Evolutionary conservation across 2,329 filamentous ascomycete genomes (phyloP).

Genomic region (Phialophora expanda): DNA sequence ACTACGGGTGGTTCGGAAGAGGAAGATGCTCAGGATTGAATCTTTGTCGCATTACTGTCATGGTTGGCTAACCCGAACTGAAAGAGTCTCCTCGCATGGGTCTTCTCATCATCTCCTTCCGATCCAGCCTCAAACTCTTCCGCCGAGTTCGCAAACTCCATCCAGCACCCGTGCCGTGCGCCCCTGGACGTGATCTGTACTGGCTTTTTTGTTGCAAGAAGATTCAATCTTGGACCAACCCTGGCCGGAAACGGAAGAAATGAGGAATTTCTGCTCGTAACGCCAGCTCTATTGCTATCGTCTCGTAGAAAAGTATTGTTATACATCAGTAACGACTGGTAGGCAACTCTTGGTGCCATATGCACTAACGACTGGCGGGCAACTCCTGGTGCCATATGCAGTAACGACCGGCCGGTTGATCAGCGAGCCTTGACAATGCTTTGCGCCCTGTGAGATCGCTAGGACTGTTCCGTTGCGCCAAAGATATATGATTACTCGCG

Average conservation of each 20-base stretch:
- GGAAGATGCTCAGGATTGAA: not conserved
- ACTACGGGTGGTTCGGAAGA: not conserved
- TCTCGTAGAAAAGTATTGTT: slow-evolving; percentile 1
- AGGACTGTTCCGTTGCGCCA: not conserved
- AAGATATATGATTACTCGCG: not conserved
- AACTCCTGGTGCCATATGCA: not conserved
- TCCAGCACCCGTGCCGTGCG: not conserved
- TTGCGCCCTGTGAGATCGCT: not conserved
- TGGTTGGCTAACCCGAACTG: not conserved
- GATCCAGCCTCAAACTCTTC: not conserved
- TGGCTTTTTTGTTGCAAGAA: not conserved
- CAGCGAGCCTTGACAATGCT: not conserved
- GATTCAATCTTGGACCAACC: not conserved
- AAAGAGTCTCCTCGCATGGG: not conserved
- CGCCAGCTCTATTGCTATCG: not conserved
- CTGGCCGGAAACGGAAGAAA: not conserved
- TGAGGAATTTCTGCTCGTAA: not conserved
- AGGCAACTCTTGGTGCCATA: not conserved
- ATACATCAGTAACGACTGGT: slow-evolving; percentile 23
- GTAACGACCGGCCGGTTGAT: slow-evolving; percentile 5
- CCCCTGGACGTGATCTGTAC: not conserved
- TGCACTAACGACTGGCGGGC: not conserved
- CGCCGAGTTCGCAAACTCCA: not conserved
- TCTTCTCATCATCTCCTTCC: not conserved
- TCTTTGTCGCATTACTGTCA: not conserved